Conservation (phyloP, 1,284 basidiomycete genomes). For the Inonotus hispidus region DNA sequence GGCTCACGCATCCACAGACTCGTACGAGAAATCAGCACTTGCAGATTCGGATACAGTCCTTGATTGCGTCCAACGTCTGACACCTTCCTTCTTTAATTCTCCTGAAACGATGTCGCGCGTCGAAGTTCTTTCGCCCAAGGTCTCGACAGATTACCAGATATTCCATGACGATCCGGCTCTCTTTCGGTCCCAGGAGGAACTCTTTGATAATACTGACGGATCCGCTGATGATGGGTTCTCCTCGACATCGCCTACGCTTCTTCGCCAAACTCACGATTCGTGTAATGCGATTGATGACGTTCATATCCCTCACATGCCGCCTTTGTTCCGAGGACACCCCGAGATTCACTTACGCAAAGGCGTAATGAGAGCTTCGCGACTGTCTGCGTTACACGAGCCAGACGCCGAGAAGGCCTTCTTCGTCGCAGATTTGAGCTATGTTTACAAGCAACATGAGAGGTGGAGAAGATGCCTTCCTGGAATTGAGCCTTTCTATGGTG, state of each 20-base stretch:
- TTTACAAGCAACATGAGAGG: conserved; percentile 82
- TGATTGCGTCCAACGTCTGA: not conserved
- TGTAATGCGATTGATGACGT: conserved; percentile 30
- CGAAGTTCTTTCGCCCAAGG: conserved; percentile 46
- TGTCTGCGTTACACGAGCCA: conserved; percentile 45
- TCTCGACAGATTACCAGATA: conserved; percentile 43
- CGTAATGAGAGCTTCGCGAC: conserved; percentile 56
- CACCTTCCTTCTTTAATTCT: conserved; percentile 20
- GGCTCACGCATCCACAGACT: conserved; percentile 17
- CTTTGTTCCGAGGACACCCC: conserved; percentile 60
- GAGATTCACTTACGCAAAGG: conserved; percentile 69
- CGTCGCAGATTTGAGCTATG: conserved; percentile 87
- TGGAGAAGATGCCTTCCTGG: conserved; percentile 82
- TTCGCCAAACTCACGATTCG: conserved; percentile 2
- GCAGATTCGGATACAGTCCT: conserved; percentile 10
- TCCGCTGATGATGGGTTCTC: conserved; percentile 12
- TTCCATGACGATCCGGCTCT: conserved; percentile 21
- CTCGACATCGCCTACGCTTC: conserved; percentile 16
- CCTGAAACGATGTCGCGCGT: conserved; percentile 50
- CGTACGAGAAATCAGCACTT: conserved; percentile 10
- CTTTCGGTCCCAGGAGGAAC: conserved; percentile 18
- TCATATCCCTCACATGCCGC: conserved; percentile 60
- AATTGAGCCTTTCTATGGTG: conserved; percentile 90
- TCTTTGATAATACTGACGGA: conserved; percentile 5
- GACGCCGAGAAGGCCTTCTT: conserved; percentile 95